phyloP scores from a whole-genome alignment of 2,329 filamentous ascomycete genomes.

The Colletotrichum sp. region DNA sequence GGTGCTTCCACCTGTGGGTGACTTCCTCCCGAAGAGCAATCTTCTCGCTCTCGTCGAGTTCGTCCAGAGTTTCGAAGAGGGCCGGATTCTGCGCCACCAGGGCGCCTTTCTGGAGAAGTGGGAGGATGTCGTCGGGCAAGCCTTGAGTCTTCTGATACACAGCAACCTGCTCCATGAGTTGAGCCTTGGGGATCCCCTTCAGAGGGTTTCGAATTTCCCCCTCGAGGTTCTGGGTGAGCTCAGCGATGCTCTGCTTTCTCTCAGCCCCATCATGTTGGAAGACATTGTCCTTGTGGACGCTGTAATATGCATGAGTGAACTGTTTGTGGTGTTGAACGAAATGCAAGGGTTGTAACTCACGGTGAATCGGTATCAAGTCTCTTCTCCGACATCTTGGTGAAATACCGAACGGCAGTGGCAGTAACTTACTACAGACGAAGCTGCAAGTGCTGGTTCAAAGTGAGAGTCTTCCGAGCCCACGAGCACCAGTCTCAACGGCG shows the following conservation, averaged over 20 bases:
- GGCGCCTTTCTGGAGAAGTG: slow-evolving; percentile 53
- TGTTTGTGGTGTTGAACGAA: fast-evolving
- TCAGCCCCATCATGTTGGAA: neutral
- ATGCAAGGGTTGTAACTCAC: neutral
- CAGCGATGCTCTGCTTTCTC: slow-evolving; percentile 4
- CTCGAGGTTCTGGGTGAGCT: slow-evolving; percentile 15
- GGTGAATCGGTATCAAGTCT: neutral
- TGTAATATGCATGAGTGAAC: neutral
- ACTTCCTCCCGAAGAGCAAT: slow-evolving; percentile 44
- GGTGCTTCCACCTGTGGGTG: slow-evolving; percentile 54
- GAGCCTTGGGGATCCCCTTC: slow-evolving; percentile 52
- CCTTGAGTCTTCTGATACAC: slow-evolving; percentile 55
- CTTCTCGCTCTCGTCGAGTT: slow-evolving; percentile 49
- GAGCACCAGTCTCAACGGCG: neutral
- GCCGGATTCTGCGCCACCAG: slow-evolving; percentile 58
- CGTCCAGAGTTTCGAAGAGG: slow-evolving; percentile 50
- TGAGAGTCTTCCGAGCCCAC: neutral
- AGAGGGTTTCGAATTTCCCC: slow-evolving; percentile 51
- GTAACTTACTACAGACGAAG: neutral
- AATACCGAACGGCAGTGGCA: neutral
- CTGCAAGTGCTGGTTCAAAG: neutral
- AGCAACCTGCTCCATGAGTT: slow-evolving; percentile 59
- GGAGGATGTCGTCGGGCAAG: slow-evolving; percentile 47
- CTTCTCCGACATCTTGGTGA: neutral
- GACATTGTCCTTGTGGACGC: neutral